Conservation (phyloP, 163 green algal species). For the Chlorella variabilis region DNA sequence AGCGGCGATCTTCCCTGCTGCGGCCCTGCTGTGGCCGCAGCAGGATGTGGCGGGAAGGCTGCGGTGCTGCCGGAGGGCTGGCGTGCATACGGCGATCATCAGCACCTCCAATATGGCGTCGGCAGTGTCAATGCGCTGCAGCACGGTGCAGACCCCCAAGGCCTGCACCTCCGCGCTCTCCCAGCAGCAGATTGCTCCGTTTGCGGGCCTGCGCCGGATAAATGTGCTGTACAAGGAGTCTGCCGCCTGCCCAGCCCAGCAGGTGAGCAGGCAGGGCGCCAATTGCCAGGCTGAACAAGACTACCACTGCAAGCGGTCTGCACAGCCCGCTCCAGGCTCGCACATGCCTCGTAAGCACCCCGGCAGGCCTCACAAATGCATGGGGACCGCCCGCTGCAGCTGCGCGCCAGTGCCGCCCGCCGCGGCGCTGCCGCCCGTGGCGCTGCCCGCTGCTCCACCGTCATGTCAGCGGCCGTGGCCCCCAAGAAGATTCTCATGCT, state of each 20-base stretch:
- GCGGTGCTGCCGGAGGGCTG: too few relatives aligned
- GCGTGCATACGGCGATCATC: too few relatives aligned
- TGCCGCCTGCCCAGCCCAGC: slow-evolving; percentile 9
- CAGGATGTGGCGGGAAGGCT: too few relatives aligned
- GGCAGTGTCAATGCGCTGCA: not conserved
- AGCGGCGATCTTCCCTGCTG: too few relatives aligned
- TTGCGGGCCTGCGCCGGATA: slow-evolving; percentile 9
- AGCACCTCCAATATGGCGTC: not conserved
- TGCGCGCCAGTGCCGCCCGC: not conserved
- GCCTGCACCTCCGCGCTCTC: not conserved
- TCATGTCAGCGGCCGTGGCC: slow-evolving; percentile 31
- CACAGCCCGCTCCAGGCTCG: too few relatives aligned
- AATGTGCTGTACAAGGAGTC: slow-evolving; percentile 15
- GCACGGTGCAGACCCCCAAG: not conserved
- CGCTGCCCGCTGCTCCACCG: slow-evolving; percentile 2
- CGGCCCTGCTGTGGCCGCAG: too few relatives aligned
- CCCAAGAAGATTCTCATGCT: slow-evolving; percentile 56
- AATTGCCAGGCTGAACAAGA: not conserved
- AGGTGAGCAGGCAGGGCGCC: slow-evolving; percentile 23
- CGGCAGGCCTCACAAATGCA: not conserved
- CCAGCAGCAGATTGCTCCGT: not conserved
- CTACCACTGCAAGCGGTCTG: not conserved
- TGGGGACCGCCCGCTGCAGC: not conserved
- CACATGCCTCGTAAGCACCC: not conserved
- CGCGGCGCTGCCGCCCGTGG: not conserved